Conservation (phyloP, 1,139 yeast species). For the Sugiyamaella sp. region DNA sequence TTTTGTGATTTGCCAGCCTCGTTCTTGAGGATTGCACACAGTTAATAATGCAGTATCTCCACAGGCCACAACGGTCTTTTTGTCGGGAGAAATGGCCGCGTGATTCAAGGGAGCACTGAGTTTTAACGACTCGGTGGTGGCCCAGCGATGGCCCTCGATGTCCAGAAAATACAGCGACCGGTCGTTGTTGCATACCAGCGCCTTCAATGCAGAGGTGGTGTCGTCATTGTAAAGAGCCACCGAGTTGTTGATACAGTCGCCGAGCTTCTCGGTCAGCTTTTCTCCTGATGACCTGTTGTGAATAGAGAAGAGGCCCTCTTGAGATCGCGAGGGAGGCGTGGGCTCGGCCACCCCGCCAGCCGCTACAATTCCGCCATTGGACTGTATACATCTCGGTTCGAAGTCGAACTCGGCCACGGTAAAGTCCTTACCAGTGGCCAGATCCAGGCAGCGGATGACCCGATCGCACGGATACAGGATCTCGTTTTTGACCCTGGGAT, state of each 20-base stretch:
- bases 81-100: slow-evolving; percentile 62
- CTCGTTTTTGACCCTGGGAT: slow-evolving; percentile 43
- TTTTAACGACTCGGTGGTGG: slow-evolving; percentile 46
- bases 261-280: slow-evolving; percentile 59
- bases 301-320: slow-evolving; percentile 62
- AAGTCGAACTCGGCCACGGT: slow-evolving; percentile 54
- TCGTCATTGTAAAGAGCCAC: slow-evolving; percentile 58
- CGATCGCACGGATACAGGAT: slow-evolving; percentile 56
- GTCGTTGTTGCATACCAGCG: slow-evolving; percentile 83
- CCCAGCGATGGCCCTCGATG: slow-evolving; percentile 53
- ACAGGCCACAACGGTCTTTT: slow-evolving; percentile 55
- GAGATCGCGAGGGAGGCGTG: slow-evolving; percentile 32
- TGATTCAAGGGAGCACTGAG: slow-evolving; percentile 60
- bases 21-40: slow-evolving; percentile 50
- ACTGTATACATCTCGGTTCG: slow-evolving; percentile 72
- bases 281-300: slow-evolving; percentile 53
- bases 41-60: slow-evolving; percentile 62
- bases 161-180: slow-evolving; percentile 67
- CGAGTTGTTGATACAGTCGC: slow-evolving; percentile 82
- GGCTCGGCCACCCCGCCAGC: slow-evolving; percentile 64
- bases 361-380: slow-evolving; percentile 59
- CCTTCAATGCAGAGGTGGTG: slow-evolving; percentile 46
- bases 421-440: slow-evolving; percentile 43
- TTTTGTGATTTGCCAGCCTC: slow-evolving; percentile 36
- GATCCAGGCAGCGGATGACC: slow-evolving; percentile 49